A percentile compares a stretch with the other conserved stretches of the same genome.
Evolutionary conservation across 352 stramenopile genomes (phyloP).

Genomic region (Globisporangium viniferum): DNA sequence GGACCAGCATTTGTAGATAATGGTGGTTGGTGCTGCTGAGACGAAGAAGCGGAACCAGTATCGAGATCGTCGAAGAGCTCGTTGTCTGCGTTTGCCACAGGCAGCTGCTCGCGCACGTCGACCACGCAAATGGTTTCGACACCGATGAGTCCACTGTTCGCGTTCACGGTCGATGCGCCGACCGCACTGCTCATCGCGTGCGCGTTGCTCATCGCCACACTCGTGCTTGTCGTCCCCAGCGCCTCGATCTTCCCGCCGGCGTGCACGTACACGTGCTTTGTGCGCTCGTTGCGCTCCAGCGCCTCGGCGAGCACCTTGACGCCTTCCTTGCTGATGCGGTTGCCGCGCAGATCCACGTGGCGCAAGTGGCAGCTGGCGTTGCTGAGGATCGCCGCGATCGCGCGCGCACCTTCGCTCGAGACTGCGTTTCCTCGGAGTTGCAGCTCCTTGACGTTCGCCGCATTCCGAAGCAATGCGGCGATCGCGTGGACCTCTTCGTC

Average conservation of each 20-base stretch:
- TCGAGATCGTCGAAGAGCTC: conserved; percentile 11
- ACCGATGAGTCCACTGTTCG: conserved; percentile 55
- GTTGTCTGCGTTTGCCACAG: conserved; percentile 16
- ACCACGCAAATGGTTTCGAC: conserved; percentile 95
- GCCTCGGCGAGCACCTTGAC: conserved; percentile 93
- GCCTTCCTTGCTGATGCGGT: conserved; percentile 89
- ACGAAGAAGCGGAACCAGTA: neutral
- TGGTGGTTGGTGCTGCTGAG: neutral
- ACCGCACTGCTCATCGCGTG: conserved; percentile 43
- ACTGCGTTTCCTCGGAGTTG: conserved; percentile 91
- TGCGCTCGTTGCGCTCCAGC: conserved; percentile 89
- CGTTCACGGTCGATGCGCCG: conserved; percentile 12
- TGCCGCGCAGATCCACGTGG: conserved; percentile 90
- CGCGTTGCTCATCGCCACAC: conserved; percentile 38
- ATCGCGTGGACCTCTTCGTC: conserved; percentile 97
- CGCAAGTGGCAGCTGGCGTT: conserved; percentile 70
- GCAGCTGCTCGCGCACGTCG: conserved; percentile 88
- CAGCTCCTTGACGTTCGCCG: conserved; percentile 90
- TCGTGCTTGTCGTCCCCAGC: conserved; percentile 65
- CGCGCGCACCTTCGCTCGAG: conserved; percentile 89
- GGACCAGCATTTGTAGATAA: conserved; percentile 23
- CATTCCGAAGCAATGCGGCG: conserved; percentile 89
- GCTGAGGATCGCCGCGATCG: conserved; percentile 90
- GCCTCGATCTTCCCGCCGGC: conserved; percentile 94
- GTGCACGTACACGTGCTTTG: conserved; percentile 96